A percentile compares a stretch with the other conserved stretches of the same genome.
phyloP scores from a whole-genome alignment of 306 rosid genomes.

The Luffa aegyptiaca region DNA sequence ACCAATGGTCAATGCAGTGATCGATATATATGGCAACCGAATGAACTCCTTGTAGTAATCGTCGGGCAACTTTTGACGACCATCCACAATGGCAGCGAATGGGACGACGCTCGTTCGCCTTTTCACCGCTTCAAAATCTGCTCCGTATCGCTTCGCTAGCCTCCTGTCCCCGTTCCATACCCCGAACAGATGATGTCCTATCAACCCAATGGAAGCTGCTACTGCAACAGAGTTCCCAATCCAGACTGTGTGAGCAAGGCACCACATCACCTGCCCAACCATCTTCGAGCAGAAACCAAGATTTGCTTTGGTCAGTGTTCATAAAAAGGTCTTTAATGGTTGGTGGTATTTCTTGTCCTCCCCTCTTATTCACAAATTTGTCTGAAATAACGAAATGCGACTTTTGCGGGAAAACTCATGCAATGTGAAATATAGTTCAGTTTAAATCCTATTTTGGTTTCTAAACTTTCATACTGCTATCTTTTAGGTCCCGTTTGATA shows the following conservation, averaged over 20 bases:
- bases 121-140: conserved; percentile 55
- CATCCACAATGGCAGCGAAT: conserved; percentile 82
- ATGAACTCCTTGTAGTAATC: conserved; percentile 82
- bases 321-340: neutral
- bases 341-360: neutral
- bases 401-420: neutral
- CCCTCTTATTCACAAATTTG: neutral
- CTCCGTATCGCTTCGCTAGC: conserved; percentile 47
- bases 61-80: conserved; percentile 74
- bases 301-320: neutral
- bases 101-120: conserved; percentile 68
- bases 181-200: conserved; percentile 87
- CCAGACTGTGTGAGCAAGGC: conserved; percentile 89
- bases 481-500: too few species aligned
- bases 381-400: neutral
- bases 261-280: conserved; percentile 96
- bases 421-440: neutral
- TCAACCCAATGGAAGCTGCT: conserved; percentile 79
- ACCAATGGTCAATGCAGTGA: conserved; percentile 74
- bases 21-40: conserved; percentile 62
- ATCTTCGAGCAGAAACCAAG: conserved; percentile 36
- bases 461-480: neutral
- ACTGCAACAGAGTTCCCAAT: conserved; percentile 77
- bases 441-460: neutral
- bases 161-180: conserved; percentile 95